Evolutionary conservation across 2,329 filamentous ascomycete genomes (phyloP), one percentile per base, ranked within the genome.

Genomic region (Pseudonectria foliicola): DNA sequence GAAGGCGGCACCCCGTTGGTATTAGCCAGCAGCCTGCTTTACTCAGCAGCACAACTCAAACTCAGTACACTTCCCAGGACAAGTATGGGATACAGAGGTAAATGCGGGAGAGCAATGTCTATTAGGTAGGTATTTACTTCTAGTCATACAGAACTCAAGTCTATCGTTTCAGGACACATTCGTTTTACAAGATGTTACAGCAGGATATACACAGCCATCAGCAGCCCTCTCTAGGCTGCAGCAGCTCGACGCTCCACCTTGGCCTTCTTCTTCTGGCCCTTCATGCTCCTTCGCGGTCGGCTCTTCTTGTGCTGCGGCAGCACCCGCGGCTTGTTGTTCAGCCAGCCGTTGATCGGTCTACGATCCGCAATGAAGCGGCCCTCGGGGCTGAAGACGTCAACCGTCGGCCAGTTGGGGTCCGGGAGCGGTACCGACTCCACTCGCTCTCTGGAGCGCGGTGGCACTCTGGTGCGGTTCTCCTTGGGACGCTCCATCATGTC

Each of bases 321-420:
- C n/a, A 67, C 60, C 11, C 62, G 65, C 18, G 75, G 74, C 54
- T 76, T 77, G 44, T 73, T 73, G 34, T 81, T 57, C 39, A 80
- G 39, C 74, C 80, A 88, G 6, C 77, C 85, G 48, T 82, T 79
- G 68, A 93, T 79, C 2, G 85, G 82, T 45, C 56, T 58, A 25
- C 86, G 69, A 8, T 66, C 63, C 1, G 72, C 81, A 21, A 96
- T 68, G 48, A 84, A 92, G 49, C 77, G 80, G n/a, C 92, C 92
- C 38, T 87, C 73, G 0, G 92, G 92, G 18, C 75, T 84, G 52
- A 83, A 95, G 1, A 96, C 77, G 46, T 96, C 89, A 6, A 98
- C 73, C 8, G 79, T 68, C 0, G 87, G 87, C 67, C 77, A 79
- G 14, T 64, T 60, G 1, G 58, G 56, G 46, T 67, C 59, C 14